These are phyloP conservation scores for Cryptococcus deneoformans DNA, from an alignment of 1,284 basidiomycete genomes.

Conservation along the genomic window DNA sequence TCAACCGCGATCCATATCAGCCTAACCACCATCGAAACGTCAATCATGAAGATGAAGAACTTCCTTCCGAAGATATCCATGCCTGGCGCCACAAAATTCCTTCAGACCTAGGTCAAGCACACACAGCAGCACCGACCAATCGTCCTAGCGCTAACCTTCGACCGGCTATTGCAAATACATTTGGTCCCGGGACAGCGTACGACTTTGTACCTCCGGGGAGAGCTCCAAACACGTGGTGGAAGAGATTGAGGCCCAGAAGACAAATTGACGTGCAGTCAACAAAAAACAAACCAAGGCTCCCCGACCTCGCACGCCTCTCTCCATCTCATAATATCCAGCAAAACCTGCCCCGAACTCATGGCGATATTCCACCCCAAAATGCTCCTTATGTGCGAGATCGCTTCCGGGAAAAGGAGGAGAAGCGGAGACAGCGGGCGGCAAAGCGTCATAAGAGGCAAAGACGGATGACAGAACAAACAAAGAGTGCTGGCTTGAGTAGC, in stretches of 20 bases:
- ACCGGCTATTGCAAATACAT: not conserved
- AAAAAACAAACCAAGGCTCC: not conserved
- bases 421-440: conserved; percentile 2
- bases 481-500: not conserved
- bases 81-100: conserved; percentile 5
- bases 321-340: not conserved
- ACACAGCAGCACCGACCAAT: not conserved
- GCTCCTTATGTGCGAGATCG: not conserved
- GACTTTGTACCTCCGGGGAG: not conserved
- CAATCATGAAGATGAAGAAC: conserved; percentile 3
- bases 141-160: not conserved
- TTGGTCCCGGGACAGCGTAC: not conserved
- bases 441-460: conserved; percentile 4
- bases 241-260: too few relatives aligned
- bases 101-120: conserved; percentile 6
- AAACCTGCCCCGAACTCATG: not conserved
- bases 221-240: not conserved
- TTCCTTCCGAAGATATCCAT: conserved; percentile 2
- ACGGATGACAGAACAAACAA: not conserved
- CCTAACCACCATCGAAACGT: not conserved
- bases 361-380: not conserved
- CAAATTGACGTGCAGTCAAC: too few relatives aligned
- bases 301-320: not conserved
- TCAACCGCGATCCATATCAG: not conserved
- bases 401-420: conserved; percentile 8